Evolutionary conservation across 495 filamentous ascomycete genomes (phyloP).

Genomic region (Pseudotulostoma volvatum): DNA sequence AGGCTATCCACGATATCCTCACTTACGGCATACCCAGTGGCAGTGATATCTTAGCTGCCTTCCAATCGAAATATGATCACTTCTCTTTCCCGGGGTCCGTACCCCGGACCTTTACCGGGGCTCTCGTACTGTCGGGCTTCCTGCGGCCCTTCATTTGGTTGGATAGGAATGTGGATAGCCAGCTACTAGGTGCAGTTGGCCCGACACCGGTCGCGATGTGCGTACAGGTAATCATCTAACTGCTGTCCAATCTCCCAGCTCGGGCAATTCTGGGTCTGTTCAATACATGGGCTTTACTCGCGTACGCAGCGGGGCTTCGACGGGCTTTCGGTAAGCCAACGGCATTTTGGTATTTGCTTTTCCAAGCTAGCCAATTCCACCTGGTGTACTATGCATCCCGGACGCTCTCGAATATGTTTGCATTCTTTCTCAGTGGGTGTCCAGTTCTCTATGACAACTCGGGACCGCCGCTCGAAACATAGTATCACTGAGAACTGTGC

Average conservation of each 20-base stretch:
- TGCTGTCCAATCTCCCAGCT: constrained; percentile 33
- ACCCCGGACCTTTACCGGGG: constrained; percentile 75
- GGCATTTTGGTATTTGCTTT: constrained; percentile 65
- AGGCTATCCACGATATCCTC: constrained; percentile 83
- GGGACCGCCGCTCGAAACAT: too few relatives aligned
- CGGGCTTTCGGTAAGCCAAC: constrained; percentile 51
- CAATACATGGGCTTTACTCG: constrained; percentile 51
- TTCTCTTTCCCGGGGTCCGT: constrained; percentile 82
- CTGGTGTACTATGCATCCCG: constrained; percentile 85
- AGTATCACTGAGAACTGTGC: too few relatives aligned
- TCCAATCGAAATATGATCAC: constrained; percentile 61
- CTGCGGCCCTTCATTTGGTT: constrained; percentile 43
- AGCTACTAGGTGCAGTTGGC: constrained; percentile 32
- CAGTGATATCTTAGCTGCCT: constrained; percentile 27
- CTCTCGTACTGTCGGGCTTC: constrained; percentile 51
- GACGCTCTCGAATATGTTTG: constrained; percentile 92
- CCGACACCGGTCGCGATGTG: neutral
- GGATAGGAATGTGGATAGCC: constrained; percentile 27
- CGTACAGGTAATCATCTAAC: constrained; percentile 12
- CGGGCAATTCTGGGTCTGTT: constrained; percentile 62
- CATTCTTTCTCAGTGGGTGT: constrained; percentile 61
- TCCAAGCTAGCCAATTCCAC: constrained; percentile 85
- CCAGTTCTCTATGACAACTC: too few relatives aligned
- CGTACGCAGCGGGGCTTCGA: constrained; percentile 45
- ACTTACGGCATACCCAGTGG: constrained; percentile 53